Evolutionary conservation across 75 land plant species (phyloP), one percentile per base, ranked within the genome.

Genomic region (Sequoiadendron giganteum): DNA sequence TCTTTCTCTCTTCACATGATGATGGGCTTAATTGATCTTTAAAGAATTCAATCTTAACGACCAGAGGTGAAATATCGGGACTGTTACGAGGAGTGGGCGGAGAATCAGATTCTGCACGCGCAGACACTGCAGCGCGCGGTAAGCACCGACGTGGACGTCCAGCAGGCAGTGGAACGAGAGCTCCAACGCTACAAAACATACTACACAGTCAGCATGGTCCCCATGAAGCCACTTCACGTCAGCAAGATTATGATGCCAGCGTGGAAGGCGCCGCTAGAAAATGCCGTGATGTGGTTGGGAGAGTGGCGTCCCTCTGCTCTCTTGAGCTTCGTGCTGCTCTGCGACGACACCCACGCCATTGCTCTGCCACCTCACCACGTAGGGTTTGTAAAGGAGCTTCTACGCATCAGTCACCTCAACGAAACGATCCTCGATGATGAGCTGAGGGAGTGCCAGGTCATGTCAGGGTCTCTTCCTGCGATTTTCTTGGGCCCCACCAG

Each of bases 241-340:
- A 73, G 89, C 10, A 83, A 88, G 19, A 82, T 89, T 42, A 54
- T 89, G 87, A 89, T 92, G 92, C 92, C 92, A 7, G 40, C 86
- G 8, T 90, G 90, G 87, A 87, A 86, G 6, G 86, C 90, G 1
- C 92, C 88, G 5, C 88, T 78, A 2, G 93, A 92, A 68, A 81
- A 89, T 48, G 42, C 89, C 25, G 56, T 90, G 3, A 32, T 86
- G 42, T 92, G 93, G 93, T 61, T 90, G n/a, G 93, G 93, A 15
- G 92, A 92, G 8, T 90, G 92, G 93, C 88, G 92, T 28, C 93
- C 92, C 65, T 89, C 90, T 13, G 85, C 92, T 88, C 86, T 92
- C 18, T 87, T 92, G 14, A 79, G 76, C 36, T 86, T 92, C 38
- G 76, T 89, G 15, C 79, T 88, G 19, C 19, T 58, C 16, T 86